A percentile compares a stretch with the other conserved stretches of the same genome.
Evolutionary conservation across 169 alveolate genomes (phyloP).

Genomic region (Ichthyophthirius multifiliis): DNA sequence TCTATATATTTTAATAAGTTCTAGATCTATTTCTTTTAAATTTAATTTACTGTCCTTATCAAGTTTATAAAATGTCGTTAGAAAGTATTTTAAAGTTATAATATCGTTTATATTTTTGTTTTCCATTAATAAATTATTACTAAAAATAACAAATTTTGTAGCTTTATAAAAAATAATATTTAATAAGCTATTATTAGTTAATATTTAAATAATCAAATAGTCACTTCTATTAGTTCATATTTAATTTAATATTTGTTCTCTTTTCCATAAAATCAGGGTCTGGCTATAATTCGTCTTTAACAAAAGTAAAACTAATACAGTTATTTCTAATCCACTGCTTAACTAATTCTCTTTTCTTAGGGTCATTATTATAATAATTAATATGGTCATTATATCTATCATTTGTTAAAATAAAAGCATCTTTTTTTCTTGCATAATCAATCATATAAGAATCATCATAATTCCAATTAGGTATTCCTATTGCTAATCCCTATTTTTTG

Average conservation of each 20-base stretch:
- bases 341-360: constrained; percentile 48
- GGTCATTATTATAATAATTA: constrained; percentile 5
- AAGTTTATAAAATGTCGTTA: no score
- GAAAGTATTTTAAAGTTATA: no score
- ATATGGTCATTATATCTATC: constrained; percentile 79
- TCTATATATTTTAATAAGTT: no score
- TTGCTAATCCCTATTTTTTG: constrained; percentile 58
- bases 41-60: no score
- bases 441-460: constrained; percentile 84
- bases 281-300: constrained; percentile 70
- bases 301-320: constrained; percentile 71
- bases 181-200: no score
- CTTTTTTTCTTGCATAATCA: constrained; percentile 69
- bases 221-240: no score
- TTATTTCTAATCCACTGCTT: constrained; percentile 72
- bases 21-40: no score
- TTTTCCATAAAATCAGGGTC: constrained; percentile 63
- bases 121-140: no score
- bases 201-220: no score
- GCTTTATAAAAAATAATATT: no score
- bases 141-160: no score
- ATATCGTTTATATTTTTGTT: no score
- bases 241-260: neutral
- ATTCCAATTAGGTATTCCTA: constrained; percentile 74
- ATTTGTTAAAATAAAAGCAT: constrained; percentile 77